Conservation (phyloP, 192 early-diverging fungal genomes). For the Coemansia sp. region DNA sequence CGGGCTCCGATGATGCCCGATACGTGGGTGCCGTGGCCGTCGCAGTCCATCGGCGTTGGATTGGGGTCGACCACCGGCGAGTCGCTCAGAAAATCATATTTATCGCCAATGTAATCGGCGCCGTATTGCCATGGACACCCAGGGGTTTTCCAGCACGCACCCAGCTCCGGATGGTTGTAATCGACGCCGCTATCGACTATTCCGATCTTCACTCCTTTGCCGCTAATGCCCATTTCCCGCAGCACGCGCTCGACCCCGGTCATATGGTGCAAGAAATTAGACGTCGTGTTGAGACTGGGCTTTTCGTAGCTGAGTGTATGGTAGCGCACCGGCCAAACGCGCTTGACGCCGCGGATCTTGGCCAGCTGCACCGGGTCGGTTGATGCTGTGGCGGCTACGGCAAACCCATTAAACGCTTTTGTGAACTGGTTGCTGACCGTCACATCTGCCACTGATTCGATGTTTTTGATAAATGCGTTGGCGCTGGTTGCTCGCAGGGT, state of each 20-base stretch:
- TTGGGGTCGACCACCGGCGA: slow-evolving; percentile 55
- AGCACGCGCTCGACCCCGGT: slow-evolving; percentile 5
- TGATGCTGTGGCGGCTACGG: not conserved
- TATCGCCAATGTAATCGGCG: slow-evolving; percentile 66
- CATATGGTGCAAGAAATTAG: slow-evolving; percentile 1
- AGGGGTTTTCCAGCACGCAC: slow-evolving; percentile 14
- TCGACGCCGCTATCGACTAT: slow-evolving; percentile 22
- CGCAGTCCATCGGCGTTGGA: slow-evolving; percentile 55
- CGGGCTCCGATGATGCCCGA: slow-evolving; percentile 60
- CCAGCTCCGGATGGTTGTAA: slow-evolving; percentile 18
- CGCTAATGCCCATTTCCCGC: not conserved
- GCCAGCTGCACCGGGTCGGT: slow-evolving; percentile 7
- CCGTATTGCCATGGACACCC: slow-evolving; percentile 45
- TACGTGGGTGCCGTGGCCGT: slow-evolving; percentile 71
- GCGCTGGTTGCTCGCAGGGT: not conserved
- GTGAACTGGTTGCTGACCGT: slow-evolving; percentile 14
- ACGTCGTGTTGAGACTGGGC: not conserved
- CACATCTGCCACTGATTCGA: not conserved
- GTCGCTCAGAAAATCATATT: slow-evolving; percentile 23
- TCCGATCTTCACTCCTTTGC: slow-evolving; percentile 10
- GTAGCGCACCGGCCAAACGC: slow-evolving; percentile 8
- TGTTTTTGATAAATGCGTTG: slow-evolving; percentile 4
- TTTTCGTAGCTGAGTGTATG: not conserved
- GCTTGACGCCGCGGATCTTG: slow-evolving; percentile 6
- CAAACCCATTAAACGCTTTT: slow-evolving; percentile 5